Conservation (phyloP, 495 filamentous ascomycete genomes). For the Neurospora intermedia region DNA sequence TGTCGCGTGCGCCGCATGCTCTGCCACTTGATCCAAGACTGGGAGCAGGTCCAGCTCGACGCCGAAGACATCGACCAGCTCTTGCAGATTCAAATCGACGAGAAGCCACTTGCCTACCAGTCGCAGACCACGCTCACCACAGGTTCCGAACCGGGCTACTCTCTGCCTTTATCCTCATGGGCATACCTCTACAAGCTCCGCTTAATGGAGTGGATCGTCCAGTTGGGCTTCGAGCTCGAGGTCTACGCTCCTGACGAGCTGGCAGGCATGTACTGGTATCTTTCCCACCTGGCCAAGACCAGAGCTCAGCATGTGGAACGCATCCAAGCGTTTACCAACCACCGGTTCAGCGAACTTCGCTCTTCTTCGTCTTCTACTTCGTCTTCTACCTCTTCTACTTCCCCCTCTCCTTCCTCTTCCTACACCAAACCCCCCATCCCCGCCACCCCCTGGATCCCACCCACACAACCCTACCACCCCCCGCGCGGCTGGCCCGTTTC, state of each 20-base stretch:
- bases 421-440: background rate
- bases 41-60: slow-evolving; percentile 77
- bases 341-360: slow-evolving; percentile 21
- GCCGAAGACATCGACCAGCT: slow-evolving; percentile 70
- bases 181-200: slow-evolving; percentile 77
- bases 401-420: background rate
- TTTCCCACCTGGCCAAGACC: slow-evolving; percentile 45
- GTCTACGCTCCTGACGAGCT: slow-evolving; percentile 83
- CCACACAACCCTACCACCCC: background rate
- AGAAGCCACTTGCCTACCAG: slow-evolving; percentile 40
- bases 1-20: slow-evolving; percentile 76
- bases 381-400: background rate
- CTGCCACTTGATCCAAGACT: slow-evolving; percentile 69
- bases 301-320: slow-evolving; percentile 56
- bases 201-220: slow-evolving; percentile 78
- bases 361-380: slow-evolving; percentile 2
- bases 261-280: slow-evolving; percentile 82
- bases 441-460: background rate
- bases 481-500: slow-evolving; percentile 8
- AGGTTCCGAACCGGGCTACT: slow-evolving; percentile 34
- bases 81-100: slow-evolving; percentile 50
- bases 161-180: slow-evolving; percentile 71
- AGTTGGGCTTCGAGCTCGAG: slow-evolving; percentile 91
- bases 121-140: slow-evolving; percentile 18
- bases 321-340: slow-evolving; percentile 50